phyloP scores from a whole-genome alignment of 208 protist genomes.

The Crithidia thermophila region DNA sequence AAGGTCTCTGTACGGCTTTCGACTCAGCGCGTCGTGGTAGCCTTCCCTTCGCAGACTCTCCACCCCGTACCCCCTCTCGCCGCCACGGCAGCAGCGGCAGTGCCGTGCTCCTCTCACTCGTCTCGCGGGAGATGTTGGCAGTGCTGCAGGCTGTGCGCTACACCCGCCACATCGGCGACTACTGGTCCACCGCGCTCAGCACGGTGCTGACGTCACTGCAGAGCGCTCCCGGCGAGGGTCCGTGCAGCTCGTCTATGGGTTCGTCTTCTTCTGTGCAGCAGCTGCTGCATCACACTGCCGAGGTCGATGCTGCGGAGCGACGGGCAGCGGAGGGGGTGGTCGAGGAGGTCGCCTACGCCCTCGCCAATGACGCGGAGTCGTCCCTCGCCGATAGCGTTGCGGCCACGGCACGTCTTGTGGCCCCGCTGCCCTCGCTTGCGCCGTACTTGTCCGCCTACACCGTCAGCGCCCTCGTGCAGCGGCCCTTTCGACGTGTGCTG shows the following conservation, averaged over 20 bases:
- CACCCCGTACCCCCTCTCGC: not conserved
- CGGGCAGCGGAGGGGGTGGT: slow-evolving; percentile 12
- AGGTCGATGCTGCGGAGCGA: not conserved
- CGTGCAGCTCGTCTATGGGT: not conserved
- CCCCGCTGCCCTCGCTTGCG: slow-evolving; percentile 42
- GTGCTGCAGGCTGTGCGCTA: slow-evolving; percentile 35
- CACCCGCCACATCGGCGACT: slow-evolving; percentile 30
- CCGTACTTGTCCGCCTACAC: slow-evolving; percentile 59
- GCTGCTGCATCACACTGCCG: not conserved
- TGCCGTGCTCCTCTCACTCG: slow-evolving; percentile 47
- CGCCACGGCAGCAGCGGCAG: slow-evolving; percentile 18
- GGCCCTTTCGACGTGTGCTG: slow-evolving; percentile 41
- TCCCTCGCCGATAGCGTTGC: slow-evolving; percentile 6
- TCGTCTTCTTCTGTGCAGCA: not conserved
- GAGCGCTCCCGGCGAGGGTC: not conserved
- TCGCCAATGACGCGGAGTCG: slow-evolving; percentile 11
- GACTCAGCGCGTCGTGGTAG: slow-evolving; percentile 3
- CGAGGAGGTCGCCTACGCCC: slow-evolving; percentile 31
- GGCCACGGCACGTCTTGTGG: slow-evolving; percentile 13
- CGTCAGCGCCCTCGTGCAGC: slow-evolving; percentile 42
- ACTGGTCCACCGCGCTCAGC: slow-evolving; percentile 57
- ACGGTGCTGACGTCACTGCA: slow-evolving; percentile 19
- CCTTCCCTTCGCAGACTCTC: not conserved
- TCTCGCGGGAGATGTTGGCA: slow-evolving; percentile 50
- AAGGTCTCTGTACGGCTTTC: slow-evolving; percentile 27